These are phyloP conservation scores for Calonectria ilicicola DNA, from an alignment of 2,329 filamentous ascomycete genomes.

Conservation along the genomic window DNA sequence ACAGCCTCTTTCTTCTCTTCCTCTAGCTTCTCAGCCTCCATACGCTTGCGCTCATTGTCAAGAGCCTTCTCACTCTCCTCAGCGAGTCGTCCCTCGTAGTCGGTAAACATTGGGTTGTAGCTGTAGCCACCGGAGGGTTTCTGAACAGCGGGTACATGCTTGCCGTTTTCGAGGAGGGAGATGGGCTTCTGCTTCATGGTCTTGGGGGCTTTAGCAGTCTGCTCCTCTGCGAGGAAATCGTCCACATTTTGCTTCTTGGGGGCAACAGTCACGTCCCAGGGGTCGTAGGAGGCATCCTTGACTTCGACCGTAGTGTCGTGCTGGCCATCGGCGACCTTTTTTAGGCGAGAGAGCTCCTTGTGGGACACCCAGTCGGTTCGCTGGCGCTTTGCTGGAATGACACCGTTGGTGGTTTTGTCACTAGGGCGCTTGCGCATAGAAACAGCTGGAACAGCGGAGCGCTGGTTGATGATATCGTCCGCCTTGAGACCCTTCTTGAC, in stretches of 20 bases:
- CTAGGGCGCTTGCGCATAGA: constrained; percentile 81
- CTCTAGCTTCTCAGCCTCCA: constrained; percentile 76
- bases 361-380: constrained; percentile 84
- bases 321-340: constrained; percentile 81
- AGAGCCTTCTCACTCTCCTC: constrained; percentile 84
- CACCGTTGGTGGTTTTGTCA: constrained; percentile 77
- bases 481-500: constrained; percentile 84
- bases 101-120: constrained; percentile 90
- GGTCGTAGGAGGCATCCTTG: constrained; percentile 78
- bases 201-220: constrained; percentile 76
- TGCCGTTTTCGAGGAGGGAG: constrained; percentile 85
- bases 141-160: constrained; percentile 80
- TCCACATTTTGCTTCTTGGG: constrained; percentile 53
- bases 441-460: constrained; percentile 85
- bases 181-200: constrained; percentile 83
- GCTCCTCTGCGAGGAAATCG: constrained; percentile 73
- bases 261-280: constrained; percentile 72
- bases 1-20: constrained; percentile 75
- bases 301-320: constrained; percentile 66
- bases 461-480: constrained; percentile 89
- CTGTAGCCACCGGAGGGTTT: constrained; percentile 86
- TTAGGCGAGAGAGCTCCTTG: constrained; percentile 84
- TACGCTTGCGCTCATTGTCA: constrained; percentile 80
- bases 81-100: constrained; percentile 83
- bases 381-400: constrained; percentile 79